Percentiles rank a stretch among this genome's conserved stretches.
Conservation (phyloP, 768 basidiomycete species). For the Suillus placidus region DNA sequence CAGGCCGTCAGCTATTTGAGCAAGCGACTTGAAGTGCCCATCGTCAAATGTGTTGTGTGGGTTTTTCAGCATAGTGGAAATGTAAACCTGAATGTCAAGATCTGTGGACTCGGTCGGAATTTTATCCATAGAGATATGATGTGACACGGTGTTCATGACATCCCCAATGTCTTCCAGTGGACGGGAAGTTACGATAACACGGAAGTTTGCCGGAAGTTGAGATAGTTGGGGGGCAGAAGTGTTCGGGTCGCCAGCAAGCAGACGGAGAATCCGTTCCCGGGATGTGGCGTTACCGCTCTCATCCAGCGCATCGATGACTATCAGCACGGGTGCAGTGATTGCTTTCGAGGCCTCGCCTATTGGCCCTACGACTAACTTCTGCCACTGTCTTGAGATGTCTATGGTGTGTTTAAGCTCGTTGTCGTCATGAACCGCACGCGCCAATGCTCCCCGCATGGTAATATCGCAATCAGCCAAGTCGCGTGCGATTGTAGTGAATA, state of each 20-base stretch:
- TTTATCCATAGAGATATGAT: slow-evolving; percentile 5
- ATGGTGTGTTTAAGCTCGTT: background rate
- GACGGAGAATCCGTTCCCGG: slow-evolving; percentile 18
- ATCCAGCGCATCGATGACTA: slow-evolving; percentile 29
- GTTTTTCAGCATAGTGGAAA: background rate
- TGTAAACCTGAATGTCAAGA: slow-evolving; percentile 4
- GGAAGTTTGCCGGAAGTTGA: slow-evolving; percentile 11
- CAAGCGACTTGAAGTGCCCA: background rate
- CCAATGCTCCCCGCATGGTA: slow-evolving; percentile 2
- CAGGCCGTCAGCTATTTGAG: slow-evolving; percentile 10
- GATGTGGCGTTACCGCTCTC: slow-evolving; percentile 15
- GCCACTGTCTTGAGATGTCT: slow-evolving; percentile 16
- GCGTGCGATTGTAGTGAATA: slow-evolving; percentile 7
- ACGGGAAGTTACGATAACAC: slow-evolving; percentile 22
- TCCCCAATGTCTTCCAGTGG: slow-evolving; percentile 6
- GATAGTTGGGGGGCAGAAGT: background rate
- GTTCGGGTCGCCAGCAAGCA: background rate
- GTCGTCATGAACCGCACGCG: background rate
- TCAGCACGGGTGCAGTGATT: slow-evolving; percentile 21
- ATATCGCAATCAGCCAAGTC: background rate
- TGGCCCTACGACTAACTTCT: slow-evolving; percentile 20
- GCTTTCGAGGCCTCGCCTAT: background rate
- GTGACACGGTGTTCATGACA: slow-evolving; percentile 4
- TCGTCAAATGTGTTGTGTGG: background rate
- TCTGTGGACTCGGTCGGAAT: background rate